phyloP scores from a whole-genome alignment of 805 yeast genomes.

The Ogataea pini region DNA sequence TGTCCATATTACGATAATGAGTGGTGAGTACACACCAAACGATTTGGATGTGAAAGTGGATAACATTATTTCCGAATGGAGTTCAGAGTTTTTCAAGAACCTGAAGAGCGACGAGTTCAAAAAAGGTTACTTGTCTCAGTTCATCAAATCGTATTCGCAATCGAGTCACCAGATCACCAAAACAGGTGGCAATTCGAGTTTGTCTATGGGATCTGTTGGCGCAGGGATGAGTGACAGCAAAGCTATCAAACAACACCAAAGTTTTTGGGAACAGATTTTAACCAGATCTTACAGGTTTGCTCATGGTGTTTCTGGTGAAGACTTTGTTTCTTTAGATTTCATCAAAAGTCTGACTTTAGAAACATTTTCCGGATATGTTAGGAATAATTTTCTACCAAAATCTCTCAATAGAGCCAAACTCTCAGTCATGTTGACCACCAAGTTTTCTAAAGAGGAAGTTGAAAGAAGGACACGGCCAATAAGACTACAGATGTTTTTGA shows the following conservation, averaged over 20 bases:
- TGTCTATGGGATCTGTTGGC: constrained; percentile 29
- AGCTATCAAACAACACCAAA: constrained; percentile 44
- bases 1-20: constrained; percentile 56
- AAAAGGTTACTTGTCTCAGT: constrained; percentile 38
- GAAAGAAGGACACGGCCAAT: constrained; percentile 37
- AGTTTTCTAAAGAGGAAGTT: constrained; percentile 39
- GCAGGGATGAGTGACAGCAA: constrained; percentile 22
- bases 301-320: constrained; percentile 29
- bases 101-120: constrained; percentile 40
- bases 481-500: constrained; percentile 46
- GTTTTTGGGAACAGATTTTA: constrained; percentile 50
- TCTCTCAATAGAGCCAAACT: constrained; percentile 42
- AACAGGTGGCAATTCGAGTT: constrained; percentile 26
- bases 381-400: constrained; percentile 35
- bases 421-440: constrained; percentile 44
- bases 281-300: constrained; percentile 45
- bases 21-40: constrained; percentile 45
- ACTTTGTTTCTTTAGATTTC: constrained; percentile 36
- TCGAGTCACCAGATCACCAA: constrained; percentile 18
- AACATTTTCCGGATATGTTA: constrained; percentile 40
- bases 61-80: constrained; percentile 47
- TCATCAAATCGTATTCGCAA: constrained; percentile 31
- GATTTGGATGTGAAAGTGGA: constrained; percentile 48
- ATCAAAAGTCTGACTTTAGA: constrained; percentile 36
- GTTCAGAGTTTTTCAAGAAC: constrained; percentile 27